Evolutionary conservation across 2,329 filamentous ascomycete species (phyloP).

Genomic region (Colletotrichum limetticola): DNA sequence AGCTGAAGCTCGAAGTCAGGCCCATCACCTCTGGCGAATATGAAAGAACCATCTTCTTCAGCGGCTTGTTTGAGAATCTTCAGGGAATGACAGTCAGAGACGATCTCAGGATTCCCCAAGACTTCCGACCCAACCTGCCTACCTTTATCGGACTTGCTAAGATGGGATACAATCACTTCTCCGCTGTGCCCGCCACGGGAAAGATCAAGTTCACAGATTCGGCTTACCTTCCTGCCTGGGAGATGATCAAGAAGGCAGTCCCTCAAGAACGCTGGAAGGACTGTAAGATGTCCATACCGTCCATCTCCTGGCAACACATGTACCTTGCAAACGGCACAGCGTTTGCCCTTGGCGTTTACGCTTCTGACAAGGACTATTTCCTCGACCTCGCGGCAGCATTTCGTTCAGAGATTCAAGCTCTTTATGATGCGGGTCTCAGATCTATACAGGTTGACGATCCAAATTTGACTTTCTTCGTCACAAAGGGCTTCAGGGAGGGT

Average conservation of each 20-base stretch:
- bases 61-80: too few species aligned
- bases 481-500: too few species aligned
- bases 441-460: too few species aligned
- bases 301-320: conserved; percentile 57
- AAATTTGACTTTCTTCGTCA: too few species aligned
- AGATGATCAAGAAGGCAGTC: conserved; percentile 56
- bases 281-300: conserved; percentile 66
- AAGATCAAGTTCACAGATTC: conserved; percentile 41
- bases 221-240: conserved; percentile 61
- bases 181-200: conserved; percentile 30
- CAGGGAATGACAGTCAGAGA: background rate
- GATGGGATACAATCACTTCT: conserved; percentile 15
- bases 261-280: conserved; percentile 59
- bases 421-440: too few species aligned
- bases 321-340: conserved; percentile 38
- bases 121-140: conserved; percentile 13
- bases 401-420: too few species aligned
- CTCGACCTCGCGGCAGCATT: too few species aligned
- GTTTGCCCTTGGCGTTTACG: conserved; percentile 37
- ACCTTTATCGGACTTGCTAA: conserved; percentile 9
- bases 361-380: too few species aligned
- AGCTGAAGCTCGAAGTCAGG: too few species aligned
- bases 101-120: conserved; percentile 15
- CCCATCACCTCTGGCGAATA: too few species aligned
- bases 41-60: too few species aligned